Evolutionary conservation across 1,284 basidiomycete genomes (phyloP), one percentile per base, ranked within the genome.

Genomic region (Pterula multifida): DNA sequence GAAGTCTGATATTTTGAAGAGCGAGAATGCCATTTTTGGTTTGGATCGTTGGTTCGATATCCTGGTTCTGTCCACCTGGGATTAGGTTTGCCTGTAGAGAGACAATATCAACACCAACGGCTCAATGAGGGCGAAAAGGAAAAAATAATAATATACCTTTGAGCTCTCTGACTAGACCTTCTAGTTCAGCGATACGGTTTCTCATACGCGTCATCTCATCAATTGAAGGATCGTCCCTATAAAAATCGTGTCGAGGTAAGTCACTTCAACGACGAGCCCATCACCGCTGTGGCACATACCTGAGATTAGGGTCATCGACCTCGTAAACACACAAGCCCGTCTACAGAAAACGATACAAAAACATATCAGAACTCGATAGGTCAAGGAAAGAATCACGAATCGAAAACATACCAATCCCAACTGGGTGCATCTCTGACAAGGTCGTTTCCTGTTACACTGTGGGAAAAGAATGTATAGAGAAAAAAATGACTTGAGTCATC

Each of bases 281-380:
- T n/a, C n/a, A n/a, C n/a, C n/a, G n/a, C n/a, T n/a, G n/a, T n/a
- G n/a, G n/a, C n/a, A n/a, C n/a, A n/a, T 58, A 88, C 87, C 85
- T 75, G 49, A 88, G 70, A 9, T 85, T 79, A 12, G 86, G 84
- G 65, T 93, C 90, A 63, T 92, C 90, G 52, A 92, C 86, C 61
- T 93, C 90, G 59, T 93, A 93, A 0, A 93, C 90, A 62, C 90
- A 93, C 17, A 91, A 81, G 36, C 90, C 90, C 19, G 90, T 93
- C 84, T 90, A 54, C 1, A 54, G 50, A 50, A 26, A 26, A 46
- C 47, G 9, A 11, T 42, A 51, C 39, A 54, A 50, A 11, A 54
- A 51, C 57, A 44, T 46, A 53, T 42, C 39, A 42, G 39, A 9
- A 9, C n/a, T n/a, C 32, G 32, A 58, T 48, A 58, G 55, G 50